Evolutionary conservation across 345 rosid genomes (phyloP).

Genomic region (Noccaea bulbosa): DNA sequence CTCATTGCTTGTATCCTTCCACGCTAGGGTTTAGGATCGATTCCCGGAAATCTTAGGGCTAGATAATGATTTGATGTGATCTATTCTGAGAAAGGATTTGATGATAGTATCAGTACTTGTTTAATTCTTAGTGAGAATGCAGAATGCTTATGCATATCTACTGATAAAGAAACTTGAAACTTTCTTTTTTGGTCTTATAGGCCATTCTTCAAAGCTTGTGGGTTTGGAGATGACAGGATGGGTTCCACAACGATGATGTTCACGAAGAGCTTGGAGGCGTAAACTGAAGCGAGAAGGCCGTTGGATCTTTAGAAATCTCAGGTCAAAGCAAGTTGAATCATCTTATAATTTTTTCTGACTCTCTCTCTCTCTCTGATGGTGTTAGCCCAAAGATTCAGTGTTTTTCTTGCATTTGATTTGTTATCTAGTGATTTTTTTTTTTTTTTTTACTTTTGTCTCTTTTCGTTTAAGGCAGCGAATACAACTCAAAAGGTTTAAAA

Average conservation of each 20-base stretch:
- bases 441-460: background rate
- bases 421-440: background rate
- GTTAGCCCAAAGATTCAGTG: conserved; percentile 5
- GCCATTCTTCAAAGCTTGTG: conserved; percentile 84
- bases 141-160: background rate
- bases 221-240: conserved; percentile 80
- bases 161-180: background rate
- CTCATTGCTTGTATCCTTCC: background rate
- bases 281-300: background rate
- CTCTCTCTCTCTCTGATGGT: conserved; percentile 32
- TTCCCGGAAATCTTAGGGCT: background rate
- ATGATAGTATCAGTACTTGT: background rate
- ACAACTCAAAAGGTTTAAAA: background rate
- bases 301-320: conserved; percentile 15
- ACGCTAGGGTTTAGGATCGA: background rate
- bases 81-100: conserved; percentile 3
- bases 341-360: conserved; percentile 1
- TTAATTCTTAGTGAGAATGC: conserved; percentile 2
- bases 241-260: conserved; percentile 90
- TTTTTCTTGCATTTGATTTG: conserved; percentile 29
- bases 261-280: conserved; percentile 46
- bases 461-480: conserved; percentile 6
- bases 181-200: conserved; percentile 42
- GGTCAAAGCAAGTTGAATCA: conserved; percentile 29
- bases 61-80: background rate